Evolutionary conservation across 2,329 filamentous ascomycete genomes (phyloP), one percentile per base, ranked within the genome.

Genomic region (Fusarium devonianum): DNA sequence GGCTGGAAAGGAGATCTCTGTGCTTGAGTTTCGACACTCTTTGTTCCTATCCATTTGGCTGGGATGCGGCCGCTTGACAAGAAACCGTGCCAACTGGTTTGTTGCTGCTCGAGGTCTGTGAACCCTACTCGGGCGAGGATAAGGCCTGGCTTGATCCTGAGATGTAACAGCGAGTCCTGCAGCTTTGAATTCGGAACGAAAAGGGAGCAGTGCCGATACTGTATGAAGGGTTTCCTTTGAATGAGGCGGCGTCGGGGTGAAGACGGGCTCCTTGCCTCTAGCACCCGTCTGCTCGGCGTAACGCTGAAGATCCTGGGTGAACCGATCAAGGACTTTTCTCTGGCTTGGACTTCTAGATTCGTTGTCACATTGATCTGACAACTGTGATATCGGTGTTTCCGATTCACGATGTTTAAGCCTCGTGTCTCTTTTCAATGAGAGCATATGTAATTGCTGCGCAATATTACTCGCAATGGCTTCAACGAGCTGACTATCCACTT

Each of bases 81-180:
- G 34, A 21, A 25, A 16, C 25, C 30, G 46, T 13, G 35, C 32
- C 7, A 30, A 32, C 13, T 37, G 49, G 17, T 33, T 43, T 14
- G 35, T 49, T 10, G 44, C 23, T 13, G 41, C 36, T 42, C 54
- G 54, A 7, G 37, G 25, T 13, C 44, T 54, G 5, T 49, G 48
- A 21, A 55, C 39, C 39, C 50, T 51, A 29, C 52, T 32, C 22
- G 21, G 35, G 2, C 12, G 38, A 34, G 30, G 37, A 13, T 36
- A 16, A 4, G 9, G 14, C 49, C 71, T 65, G 75, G 76, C 57
- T 76, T 81, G 50, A 55, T 71, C 53, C 34, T 67, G 68, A 25
- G 82, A 83, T 9, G 82, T 84, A 1, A 85, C 77, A 2, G 81
- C 80, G 38, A 85, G 71, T 2, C 81, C 80, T 43, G 78, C 81